Percentiles rank a stretch among this genome's conserved stretches.
These are phyloP conservation scores for Penicillium macrosclerotiorum DNA, from an alignment of 495 filamentous ascomycete species.

Conservation along the genomic window DNA sequence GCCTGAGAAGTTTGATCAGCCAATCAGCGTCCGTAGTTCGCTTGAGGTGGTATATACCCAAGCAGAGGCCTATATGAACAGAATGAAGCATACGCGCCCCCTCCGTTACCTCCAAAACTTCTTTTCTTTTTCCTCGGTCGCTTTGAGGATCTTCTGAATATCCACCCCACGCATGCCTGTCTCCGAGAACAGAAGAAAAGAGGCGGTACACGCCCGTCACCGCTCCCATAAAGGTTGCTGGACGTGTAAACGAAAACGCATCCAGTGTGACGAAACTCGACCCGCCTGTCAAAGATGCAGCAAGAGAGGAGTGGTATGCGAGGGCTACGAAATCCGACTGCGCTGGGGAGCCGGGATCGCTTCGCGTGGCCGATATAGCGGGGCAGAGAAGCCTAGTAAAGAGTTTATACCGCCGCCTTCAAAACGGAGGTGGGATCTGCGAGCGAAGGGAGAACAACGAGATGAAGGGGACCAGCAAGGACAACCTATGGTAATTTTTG, in stretches of 20 bases:
- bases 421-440: conserved; percentile 26
- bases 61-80: conserved; percentile 15
- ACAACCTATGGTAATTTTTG: conserved; percentile 15
- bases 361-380: conserved; percentile 25
- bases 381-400: conserved; percentile 26
- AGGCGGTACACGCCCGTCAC: conserved; percentile 10
- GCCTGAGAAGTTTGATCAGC: conserved; percentile 25
- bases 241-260: conserved; percentile 29
- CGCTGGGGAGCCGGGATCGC: conserved; percentile 33
- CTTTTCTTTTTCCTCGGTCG: background rate
- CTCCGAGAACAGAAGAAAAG: conserved; percentile 13
- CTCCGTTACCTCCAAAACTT: conserved; percentile 1
- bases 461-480: conserved; percentile 10
- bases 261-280: conserved; percentile 28
- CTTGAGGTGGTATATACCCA: conserved; percentile 3
- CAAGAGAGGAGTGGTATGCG: conserved; percentile 19
- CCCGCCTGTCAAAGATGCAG: conserved; percentile 23
- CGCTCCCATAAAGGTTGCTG: conserved; percentile 31
- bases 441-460: conserved; percentile 10
- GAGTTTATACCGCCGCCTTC: conserved; percentile 25
- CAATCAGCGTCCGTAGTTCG: conserved; percentile 17
- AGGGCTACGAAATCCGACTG: conserved; percentile 30
- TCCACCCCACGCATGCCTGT: conserved; percentile 9
- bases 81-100: background rate
- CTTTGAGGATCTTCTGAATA: background rate